phyloP scores from a whole-genome alignment of 352 stramenopile genomes.

The Phytophthora lateralis region DNA sequence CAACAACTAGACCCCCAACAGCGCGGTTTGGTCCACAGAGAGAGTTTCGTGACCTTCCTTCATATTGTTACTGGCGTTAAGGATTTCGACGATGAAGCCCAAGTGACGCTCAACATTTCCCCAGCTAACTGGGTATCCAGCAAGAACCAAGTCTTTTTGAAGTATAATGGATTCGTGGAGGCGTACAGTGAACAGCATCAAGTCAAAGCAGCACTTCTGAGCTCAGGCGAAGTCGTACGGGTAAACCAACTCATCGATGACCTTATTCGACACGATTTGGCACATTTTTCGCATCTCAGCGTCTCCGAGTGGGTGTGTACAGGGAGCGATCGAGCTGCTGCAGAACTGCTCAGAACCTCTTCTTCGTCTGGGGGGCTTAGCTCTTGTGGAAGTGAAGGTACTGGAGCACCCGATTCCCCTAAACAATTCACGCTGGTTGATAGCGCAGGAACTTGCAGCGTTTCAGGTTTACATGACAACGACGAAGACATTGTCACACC shows the following conservation, averaged over 20 bases:
- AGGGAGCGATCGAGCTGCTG: constrained; percentile 23
- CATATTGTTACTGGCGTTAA: constrained; percentile 31
- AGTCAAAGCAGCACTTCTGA: constrained; percentile 7
- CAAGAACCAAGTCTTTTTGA: constrained; percentile 23
- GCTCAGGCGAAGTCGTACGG: constrained; percentile 13
- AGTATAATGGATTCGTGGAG: constrained; percentile 30
- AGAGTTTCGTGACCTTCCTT: constrained; percentile 34
- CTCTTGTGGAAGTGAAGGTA: constrained; percentile 1
- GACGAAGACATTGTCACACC: constrained; percentile 18
- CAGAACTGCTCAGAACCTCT: constrained; percentile 8
- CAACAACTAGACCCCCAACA: constrained; percentile 33
- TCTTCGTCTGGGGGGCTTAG: neutral
- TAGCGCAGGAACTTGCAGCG: neutral
- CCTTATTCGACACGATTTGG: constrained; percentile 28
- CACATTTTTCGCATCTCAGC: constrained; percentile 23
- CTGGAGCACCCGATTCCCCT: neutral
- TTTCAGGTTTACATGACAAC: constrained; percentile 8
- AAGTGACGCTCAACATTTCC: constrained; percentile 17
- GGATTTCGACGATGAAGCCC: constrained; percentile 13
- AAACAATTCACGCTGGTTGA: constrained; percentile 7
- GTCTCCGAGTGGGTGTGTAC: constrained; percentile 28
- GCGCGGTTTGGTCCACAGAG: constrained; percentile 30
- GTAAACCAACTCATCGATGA: constrained; percentile 33
- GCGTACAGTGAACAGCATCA: constrained; percentile 20
- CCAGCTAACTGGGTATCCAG: constrained; percentile 23